These are phyloP conservation scores for Yamadazyma buinensis DNA, from an alignment of 1,139 yeast genomes.

Conservation along the genomic window DNA sequence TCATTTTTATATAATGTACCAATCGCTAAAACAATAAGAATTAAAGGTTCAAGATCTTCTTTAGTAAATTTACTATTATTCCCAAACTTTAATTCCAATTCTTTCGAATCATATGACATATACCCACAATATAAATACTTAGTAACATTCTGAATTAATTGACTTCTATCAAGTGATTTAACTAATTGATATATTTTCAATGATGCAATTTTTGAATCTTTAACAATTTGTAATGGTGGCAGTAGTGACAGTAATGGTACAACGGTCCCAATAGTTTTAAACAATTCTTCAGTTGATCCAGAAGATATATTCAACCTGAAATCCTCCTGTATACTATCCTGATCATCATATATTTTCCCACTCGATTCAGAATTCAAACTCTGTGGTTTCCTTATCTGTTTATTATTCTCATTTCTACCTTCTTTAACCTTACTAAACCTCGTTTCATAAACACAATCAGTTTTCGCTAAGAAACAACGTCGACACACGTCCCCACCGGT, in stretches of 20 bases:
- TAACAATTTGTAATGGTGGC: background rate
- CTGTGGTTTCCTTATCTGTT: no score
- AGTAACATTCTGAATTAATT: background rate
- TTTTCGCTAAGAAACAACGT: slow-evolving; percentile 50
- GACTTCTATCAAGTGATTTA: background rate
- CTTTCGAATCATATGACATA: slow-evolving; percentile 1
- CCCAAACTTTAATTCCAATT: slow-evolving; percentile 2
- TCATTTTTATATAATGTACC: slow-evolving; percentile 5
- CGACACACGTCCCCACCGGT: slow-evolving; percentile 71
- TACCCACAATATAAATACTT: slow-evolving; percentile 1
- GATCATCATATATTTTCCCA: no score
- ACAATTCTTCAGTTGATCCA: slow-evolving; percentile 5
- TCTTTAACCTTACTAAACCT: background rate
- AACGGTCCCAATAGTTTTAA: slow-evolving; percentile 4
- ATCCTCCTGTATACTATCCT: no score
- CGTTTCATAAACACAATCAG: slow-evolving; percentile 54
- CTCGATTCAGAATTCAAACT: no score
- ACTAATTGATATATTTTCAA: background rate
- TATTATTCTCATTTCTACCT: no score
- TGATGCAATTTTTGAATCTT: background rate
- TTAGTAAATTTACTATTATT: background rate
- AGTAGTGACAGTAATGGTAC: background rate
- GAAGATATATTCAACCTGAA: slow-evolving; percentile 3
- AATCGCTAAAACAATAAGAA: slow-evolving; percentile 2
- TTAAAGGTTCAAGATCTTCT: slow-evolving; percentile 3